Conservation (phyloP, 345 rosid genomes). For the Salix dunnii region DNA sequence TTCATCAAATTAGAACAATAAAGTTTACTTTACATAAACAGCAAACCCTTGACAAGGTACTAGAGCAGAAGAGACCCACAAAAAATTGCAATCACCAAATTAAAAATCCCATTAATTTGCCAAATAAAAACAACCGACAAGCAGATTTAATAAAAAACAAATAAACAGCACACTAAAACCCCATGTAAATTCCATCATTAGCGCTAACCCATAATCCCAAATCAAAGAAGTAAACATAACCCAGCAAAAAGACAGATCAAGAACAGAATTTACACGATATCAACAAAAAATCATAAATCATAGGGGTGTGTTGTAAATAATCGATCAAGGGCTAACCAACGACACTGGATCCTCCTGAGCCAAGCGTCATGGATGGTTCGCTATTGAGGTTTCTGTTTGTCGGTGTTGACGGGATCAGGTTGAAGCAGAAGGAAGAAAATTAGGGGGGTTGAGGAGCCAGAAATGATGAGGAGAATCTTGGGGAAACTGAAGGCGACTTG, state of each 20-base stretch:
- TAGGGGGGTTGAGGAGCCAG: background rate
- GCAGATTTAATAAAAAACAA: background rate
- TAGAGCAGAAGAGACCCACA: background rate
- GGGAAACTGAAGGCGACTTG: constrained; percentile 9
- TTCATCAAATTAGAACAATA: background rate
- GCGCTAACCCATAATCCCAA: background rate
- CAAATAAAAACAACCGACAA: background rate
- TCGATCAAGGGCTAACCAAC: constrained; percentile 45
- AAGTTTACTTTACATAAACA: background rate
- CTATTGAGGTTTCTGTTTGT: background rate
- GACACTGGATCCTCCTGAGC: constrained; percentile 87
- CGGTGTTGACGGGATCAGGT: constrained; percentile 40
- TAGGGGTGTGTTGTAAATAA: background rate
- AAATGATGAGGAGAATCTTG: constrained; percentile 21
- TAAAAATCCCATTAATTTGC: background rate
- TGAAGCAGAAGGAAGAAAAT: background rate
- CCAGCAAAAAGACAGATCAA: background rate
- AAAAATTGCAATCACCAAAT: background rate
- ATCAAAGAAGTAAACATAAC: background rate
- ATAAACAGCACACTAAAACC: background rate
- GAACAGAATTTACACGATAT: constrained; percentile 11
- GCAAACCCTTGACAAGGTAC: background rate
- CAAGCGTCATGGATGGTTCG: constrained; percentile 61
- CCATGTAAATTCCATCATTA: constrained; percentile 11
- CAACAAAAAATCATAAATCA: background rate